Base-by-base conservation (phyloP, 192 early-diverging fungal species). In the Spinellus fusiger region DNA sequence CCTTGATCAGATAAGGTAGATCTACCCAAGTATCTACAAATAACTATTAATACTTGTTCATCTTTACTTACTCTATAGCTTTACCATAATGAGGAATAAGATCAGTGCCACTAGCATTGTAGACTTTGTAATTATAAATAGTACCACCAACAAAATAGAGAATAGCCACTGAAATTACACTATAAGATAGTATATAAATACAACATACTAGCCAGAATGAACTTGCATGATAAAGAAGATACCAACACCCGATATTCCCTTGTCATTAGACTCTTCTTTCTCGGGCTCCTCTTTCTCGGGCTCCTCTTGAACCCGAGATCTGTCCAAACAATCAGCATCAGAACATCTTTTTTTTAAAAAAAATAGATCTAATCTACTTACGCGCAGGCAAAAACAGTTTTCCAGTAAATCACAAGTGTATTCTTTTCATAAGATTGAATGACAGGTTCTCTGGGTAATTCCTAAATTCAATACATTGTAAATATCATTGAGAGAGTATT, bases 51-150 rank as follows among this genome's bases (percentile, higher is more conserved):
- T n/a, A n/a, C n/a, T n/a, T n/a, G n/a, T n/a, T n/a, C n/a, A n/a
- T n/a, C n/a, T n/a, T n/a, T n/a, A n/a, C n/a, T n/a, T n/a, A n/a
- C 13, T 37, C 7, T 37, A 37, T 37, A 37, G 13, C 13, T 2
- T 44, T 44, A 44, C 40, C 40, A 31, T 62, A 50, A 28, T 72
- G 70, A 34, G 65, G 64, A 35, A 72, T 59, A 3, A 72, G 46
- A 55, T 72, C 70, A 34, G 53, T 46, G 8, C 70, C 70, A 29
- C 64, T 52, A 15, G 70, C 70, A 59, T 72, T 72, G 50, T 72
- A 72, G 12, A 62, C 55, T n/a, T 62, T 72, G 35, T 60, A 66
- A 46, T 66, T 72, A 50, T 72, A 72, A 23, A 66, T 37, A 26
- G 65, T 64, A 34, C 60, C 64, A 47, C 49, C 64, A 23, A 66